Evolutionary conservation across 75 land plant genomes (phyloP).

Genomic region (Azolla pinnata): DNA sequence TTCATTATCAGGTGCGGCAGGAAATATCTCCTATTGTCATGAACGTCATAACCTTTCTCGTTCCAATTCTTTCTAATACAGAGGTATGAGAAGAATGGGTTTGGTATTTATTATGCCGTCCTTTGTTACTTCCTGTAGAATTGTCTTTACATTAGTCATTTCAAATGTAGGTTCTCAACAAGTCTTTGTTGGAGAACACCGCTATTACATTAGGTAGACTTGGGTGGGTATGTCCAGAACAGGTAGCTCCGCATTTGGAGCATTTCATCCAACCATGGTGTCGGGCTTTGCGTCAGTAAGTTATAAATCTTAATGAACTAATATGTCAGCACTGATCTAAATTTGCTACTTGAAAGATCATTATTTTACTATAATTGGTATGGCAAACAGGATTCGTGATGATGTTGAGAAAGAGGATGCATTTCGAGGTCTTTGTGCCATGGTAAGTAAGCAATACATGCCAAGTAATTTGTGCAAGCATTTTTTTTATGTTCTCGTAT

Average conservation of each 20-base stretch:
- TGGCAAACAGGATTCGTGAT: conserved; percentile 98
- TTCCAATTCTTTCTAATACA: conserved; percentile 72
- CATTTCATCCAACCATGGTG: conserved; percentile 98
- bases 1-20: conserved; percentile 84
- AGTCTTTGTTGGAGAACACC: conserved; percentile 89
- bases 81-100: conserved; percentile 71
- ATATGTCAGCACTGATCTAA: no score
- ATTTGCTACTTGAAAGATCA: no score
- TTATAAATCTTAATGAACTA: no score
- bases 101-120: no score
- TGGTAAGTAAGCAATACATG: no score
- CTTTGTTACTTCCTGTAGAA: no score
- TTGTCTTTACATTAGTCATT: no score
- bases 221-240: conserved; percentile 96
- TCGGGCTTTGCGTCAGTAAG: conserved; percentile 68
- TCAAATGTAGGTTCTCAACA: conserved; percentile 75
- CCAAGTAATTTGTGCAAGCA: no score
- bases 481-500: no score
- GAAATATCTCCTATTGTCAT: conserved; percentile 74
- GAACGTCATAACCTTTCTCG: conserved; percentile 66
- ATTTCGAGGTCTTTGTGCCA: conserved; percentile 89
- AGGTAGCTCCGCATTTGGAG: conserved; percentile 90
- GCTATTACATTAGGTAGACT: conserved; percentile 95
- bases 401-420: conserved; percentile 96
- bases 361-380: no score